phyloP scores from a whole-genome alignment of 208 protist genomes.

The Trypanosoma rangeli region DNA sequence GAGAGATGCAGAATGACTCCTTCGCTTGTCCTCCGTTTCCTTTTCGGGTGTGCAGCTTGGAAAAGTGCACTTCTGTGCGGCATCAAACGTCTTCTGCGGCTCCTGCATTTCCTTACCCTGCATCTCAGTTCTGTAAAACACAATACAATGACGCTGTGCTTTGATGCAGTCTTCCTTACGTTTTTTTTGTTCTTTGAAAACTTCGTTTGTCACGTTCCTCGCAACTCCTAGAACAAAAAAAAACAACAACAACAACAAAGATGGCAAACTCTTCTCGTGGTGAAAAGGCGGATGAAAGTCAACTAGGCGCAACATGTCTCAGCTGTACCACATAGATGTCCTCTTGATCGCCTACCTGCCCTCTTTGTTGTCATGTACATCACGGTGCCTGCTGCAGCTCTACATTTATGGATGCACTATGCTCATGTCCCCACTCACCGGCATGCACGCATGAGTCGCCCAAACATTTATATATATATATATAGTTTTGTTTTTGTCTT shows the following conservation, averaged over 20 bases:
- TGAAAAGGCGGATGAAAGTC: background rate
- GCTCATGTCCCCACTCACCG: background rate
- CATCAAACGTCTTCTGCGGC: background rate
- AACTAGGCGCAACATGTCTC: background rate
- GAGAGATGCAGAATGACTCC: background rate
- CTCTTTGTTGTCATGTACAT: conserved; percentile 12
- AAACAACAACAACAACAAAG: background rate
- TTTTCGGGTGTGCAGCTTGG: background rate
- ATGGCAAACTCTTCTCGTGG: background rate
- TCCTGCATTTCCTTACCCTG: background rate
- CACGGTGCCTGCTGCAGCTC: background rate
- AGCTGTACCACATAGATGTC: background rate
- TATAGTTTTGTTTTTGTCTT: background rate
- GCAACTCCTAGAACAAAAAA: background rate
- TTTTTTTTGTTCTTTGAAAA: background rate
- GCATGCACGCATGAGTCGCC: background rate
- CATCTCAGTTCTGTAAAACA: background rate
- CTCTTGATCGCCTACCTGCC: background rate
- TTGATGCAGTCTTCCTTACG: conserved; percentile 1
- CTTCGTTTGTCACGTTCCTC: background rate
- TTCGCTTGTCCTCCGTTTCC: background rate
- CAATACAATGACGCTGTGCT: background rate
- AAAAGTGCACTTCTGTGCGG: background rate
- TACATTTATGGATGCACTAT: conserved; percentile 1
- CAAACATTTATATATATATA: background rate